Evolutionary conservation across 352 stramenopile genomes (phyloP), one percentile per base, ranked within the genome.

Genomic region (Globisporangium yorkense): DNA sequence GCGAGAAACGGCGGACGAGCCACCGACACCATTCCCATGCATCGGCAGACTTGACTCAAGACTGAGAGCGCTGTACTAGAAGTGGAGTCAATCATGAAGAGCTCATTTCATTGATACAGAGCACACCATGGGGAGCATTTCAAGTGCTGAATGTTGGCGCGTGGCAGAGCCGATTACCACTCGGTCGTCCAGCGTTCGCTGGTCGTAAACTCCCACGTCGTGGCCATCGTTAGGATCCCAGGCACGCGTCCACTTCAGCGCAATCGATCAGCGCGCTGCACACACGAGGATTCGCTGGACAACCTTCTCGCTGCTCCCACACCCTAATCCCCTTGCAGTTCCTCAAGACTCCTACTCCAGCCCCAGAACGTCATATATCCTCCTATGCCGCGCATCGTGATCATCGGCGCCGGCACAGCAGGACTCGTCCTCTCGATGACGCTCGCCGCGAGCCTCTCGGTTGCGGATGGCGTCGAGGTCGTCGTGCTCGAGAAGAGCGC

Each of bases 401-500:
- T 89, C 54, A 64, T 89, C 47, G 79, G 79, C 45, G 78, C 68
- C 29, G 80, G 80, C 2, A 60, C 74, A n/a, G 80, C 72, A 1
- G 80, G 80, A 20, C 65, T 87, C 46, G 74, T 67, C 40, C 66
- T 68, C n/a, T 55, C 54, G 12, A 72, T 84, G 47, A 51, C 70
- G 2, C 65, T 89, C 13, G 74, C 70, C 10, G 63, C 63, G 55
- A 61, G 61, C 18, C 66, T 90, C 27, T 70, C 47, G 0, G 43
- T 68, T 5, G 18, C 27, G 0, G 75, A 88, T 49, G 54, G 77
- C 21, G 70, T 63, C 12, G 61, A 85, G 16, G 69, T 90, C 57
- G 52, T 87, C 18, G 56, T 87, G 40, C 53, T 88, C 0, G 78
- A 88, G 56, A 88, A 91, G 55, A 82, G 58, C 51, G 46, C 56